These are phyloP conservation scores for Penicillium expansum DNA, from an alignment of 2,329 filamentous ascomycete genomes.

Conservation along the genomic window DNA sequence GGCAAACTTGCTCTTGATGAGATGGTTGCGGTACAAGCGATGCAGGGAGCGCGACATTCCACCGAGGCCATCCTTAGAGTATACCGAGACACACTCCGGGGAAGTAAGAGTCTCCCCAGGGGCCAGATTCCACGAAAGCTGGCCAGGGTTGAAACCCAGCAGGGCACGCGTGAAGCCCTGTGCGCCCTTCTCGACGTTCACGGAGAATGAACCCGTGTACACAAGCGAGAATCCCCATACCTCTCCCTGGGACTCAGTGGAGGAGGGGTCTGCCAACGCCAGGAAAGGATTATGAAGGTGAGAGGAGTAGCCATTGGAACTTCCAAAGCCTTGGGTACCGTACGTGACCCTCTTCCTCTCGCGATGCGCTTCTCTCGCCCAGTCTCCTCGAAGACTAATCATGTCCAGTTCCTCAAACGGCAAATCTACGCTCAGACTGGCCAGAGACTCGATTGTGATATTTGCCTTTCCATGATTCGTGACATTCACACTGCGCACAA, in stretches of 20 bases:
- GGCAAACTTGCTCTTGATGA: slow-evolving; percentile 58
- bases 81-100: slow-evolving; percentile 62
- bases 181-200: slow-evolving; percentile 61
- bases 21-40: slow-evolving; percentile 59
- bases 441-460: slow-evolving; percentile 56
- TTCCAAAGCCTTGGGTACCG: slow-evolving; percentile 57
- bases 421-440: slow-evolving; percentile 62
- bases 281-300: slow-evolving; percentile 66
- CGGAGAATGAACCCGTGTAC: slow-evolving; percentile 62
- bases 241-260: slow-evolving; percentile 60
- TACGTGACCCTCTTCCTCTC: slow-evolving; percentile 56
- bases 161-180: slow-evolving; percentile 61
- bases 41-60: slow-evolving; percentile 63
- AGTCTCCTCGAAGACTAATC: slow-evolving; percentile 62
- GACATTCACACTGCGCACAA: slow-evolving; percentile 60
- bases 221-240: slow-evolving; percentile 65
- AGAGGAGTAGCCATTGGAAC: slow-evolving; percentile 60
- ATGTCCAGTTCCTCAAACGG: slow-evolving; percentile 61
- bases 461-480: slow-evolving; percentile 56
- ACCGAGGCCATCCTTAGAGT: slow-evolving; percentile 58
- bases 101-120: slow-evolving; percentile 59
- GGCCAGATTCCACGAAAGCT: slow-evolving; percentile 57
- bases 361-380: slow-evolving; percentile 58
- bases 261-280: slow-evolving; percentile 53
- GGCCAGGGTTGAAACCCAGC: slow-evolving; percentile 60